Evolutionary conservation across 2,329 filamentous ascomycete species (phyloP), one percentile per base, ranked within the genome.

Genomic region (Seiridium cupressi): DNA sequence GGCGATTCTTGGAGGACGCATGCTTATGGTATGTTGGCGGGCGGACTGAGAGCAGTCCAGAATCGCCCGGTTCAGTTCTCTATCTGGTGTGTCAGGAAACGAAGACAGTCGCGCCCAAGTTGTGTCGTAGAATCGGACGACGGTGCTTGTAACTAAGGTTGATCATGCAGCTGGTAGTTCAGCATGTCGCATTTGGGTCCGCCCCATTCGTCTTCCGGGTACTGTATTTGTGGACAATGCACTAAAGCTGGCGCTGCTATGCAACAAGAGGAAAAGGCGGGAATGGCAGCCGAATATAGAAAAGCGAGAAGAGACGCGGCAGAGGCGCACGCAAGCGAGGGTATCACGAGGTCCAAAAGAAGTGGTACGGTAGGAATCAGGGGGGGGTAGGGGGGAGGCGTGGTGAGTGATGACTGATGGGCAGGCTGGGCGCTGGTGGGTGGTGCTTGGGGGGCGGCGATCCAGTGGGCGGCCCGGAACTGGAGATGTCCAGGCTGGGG

Each of bases 1-100:
- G 68, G 78, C 76, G 65, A 85, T 77, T 66, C 83, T 79, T 60
- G 83, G 81, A 48, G 83, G 76, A 65, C 83, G 80, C 82, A 85
- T 85, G 64, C 68, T 81, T 71, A 66, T 62, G 65, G 8, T 26
- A 40, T 44, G 34, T 38, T 60, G 55, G 31, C 31, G 38, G 51
- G 18, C 18, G 38, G 42, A 32, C 31, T 40, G 60, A 6, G n/a
- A n/a, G 31, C 31, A 31, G 26, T 36, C 18, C 35, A 7, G 40
- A 32, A 35, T 54, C 13, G 51, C n/a, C 8, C 51, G n/a, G 18
- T 10, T 10, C 26, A 5, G 3, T 34, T 9, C 35, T 26, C 11
- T 31, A 9, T 9, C 8, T 44, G 51, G 31, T 55, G 35, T 18
- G 38, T 18, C 32, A 5, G n/a, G 31, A 13, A 44, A 55, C n/a